These are phyloP conservation scores for Lipomyces kockii DNA, from an alignment of 805 yeast species.

Conservation along the genomic window DNA sequence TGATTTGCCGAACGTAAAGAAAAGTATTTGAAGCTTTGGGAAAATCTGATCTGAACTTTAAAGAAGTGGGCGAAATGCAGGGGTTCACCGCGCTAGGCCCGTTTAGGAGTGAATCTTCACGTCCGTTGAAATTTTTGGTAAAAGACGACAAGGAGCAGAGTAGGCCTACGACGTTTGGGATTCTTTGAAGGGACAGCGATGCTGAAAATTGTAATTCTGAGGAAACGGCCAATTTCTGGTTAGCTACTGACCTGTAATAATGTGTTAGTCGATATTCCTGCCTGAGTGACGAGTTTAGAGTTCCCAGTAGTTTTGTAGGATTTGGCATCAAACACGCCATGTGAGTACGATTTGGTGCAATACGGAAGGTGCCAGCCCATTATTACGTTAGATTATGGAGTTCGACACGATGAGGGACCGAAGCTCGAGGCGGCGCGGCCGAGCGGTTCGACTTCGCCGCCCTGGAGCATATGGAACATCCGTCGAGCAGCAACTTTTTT, in stretches of 20 bases:
- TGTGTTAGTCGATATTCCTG: too few relatives aligned
- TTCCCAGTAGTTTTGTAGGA: background rate
- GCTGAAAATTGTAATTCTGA: too few relatives aligned
- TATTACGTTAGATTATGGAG: background rate
- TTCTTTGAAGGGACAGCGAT: too few relatives aligned
- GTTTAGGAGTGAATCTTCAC: background rate
- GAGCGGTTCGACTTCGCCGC: background rate
- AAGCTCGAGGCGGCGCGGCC: background rate
- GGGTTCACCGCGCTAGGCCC: background rate
- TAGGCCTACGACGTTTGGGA: too few relatives aligned
- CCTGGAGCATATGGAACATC: background rate
- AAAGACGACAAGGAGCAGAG: too few relatives aligned
- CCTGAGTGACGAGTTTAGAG: too few relatives aligned
- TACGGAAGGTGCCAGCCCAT: too few relatives aligned
- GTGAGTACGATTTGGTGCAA: too few relatives aligned
- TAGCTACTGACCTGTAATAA: too few relatives aligned
- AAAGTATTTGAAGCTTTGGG: too few relatives aligned
- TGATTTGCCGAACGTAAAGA: too few relatives aligned
- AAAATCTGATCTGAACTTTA: background rate
- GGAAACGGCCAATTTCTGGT: too few relatives aligned
- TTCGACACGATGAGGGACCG: background rate
- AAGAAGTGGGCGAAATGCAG: background rate
- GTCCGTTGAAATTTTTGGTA: background rate
- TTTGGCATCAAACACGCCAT: background rate
- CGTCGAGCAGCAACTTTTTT: background rate